Evolutionary conservation across 768 basidiomycete species (phyloP).

Genomic region (Boletus pseudopeckii): DNA sequence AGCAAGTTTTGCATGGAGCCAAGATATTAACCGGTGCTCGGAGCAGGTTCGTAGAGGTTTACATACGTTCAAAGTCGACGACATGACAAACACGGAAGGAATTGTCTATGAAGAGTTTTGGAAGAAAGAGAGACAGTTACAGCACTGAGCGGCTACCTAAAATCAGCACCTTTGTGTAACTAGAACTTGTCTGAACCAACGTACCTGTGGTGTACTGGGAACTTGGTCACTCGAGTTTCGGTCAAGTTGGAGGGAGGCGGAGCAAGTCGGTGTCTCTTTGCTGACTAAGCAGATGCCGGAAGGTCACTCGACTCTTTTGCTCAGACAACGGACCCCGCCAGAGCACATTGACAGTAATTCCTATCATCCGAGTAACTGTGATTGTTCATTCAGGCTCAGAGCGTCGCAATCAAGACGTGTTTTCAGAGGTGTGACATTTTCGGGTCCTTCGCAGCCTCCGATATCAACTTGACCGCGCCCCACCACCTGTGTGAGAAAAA

Average conservation of each 20-base stretch:
- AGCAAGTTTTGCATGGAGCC: not conserved
- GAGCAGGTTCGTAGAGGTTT: not conserved
- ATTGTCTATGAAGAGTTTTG: conserved; percentile 6
- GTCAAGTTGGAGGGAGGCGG: conserved; percentile 21
- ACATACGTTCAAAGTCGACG: conserved; percentile 74
- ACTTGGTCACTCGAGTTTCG: conserved; percentile 11
- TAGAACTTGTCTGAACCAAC: not conserved
- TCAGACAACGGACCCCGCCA: not conserved
- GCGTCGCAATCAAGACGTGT: not conserved
- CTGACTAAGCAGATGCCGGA: conserved; percentile 27
- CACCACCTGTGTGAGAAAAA: conserved; percentile 15
- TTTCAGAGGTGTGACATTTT: too few relatives aligned
- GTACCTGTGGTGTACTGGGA: conserved; percentile 9
- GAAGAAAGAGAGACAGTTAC: conserved; percentile 12
- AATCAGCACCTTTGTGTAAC: conserved; percentile 1
- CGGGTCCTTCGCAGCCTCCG: not conserved
- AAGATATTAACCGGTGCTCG: not conserved
- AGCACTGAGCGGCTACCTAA: conserved; percentile 11
- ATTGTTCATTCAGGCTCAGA: not conserved
- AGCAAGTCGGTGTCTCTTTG: conserved; percentile 27
- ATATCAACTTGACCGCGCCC: not conserved
- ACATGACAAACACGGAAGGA: conserved; percentile 44
- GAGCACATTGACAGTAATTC: not conserved
- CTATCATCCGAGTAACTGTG: not conserved
- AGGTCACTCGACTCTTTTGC: not conserved